phyloP scores from a whole-genome alignment of 352 stramenopile species.

The Globisporangium acanthophoron region DNA sequence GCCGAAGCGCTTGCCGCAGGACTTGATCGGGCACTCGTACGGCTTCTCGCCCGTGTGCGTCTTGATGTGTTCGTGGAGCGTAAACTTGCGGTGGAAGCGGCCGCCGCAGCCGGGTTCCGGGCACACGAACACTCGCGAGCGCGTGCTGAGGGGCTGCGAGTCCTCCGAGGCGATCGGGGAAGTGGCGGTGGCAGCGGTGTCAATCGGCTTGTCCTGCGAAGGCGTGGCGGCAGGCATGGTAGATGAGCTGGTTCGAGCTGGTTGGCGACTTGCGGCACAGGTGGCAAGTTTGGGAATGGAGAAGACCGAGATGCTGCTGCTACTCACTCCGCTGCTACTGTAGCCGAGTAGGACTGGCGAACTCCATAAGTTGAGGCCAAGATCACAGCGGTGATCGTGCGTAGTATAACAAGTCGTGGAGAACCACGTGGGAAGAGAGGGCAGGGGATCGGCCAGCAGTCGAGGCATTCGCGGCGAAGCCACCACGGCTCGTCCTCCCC shows the following conservation, averaged over 20 bases:
- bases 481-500: background rate
- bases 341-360: background rate
- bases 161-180: background rate
- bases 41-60: constrained; percentile 75
- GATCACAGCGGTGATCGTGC: background rate
- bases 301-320: background rate
- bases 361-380: background rate
- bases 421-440: background rate
- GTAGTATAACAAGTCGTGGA: background rate
- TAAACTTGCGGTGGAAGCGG: constrained; percentile 64
- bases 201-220: background rate
- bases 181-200: background rate
- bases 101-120: constrained; percentile 17
- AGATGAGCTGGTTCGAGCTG: background rate
- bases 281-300: constrained; percentile 1
- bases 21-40: constrained; percentile 44
- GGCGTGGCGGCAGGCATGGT: background rate
- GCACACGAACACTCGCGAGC: constrained; percentile 2
- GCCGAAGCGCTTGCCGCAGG: constrained; percentile 55
- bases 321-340: background rate
- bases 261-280: background rate
- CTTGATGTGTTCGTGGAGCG: constrained; percentile 66
- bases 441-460: background rate
- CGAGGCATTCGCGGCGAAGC: background rate
- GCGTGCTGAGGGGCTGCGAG: background rate